Base-by-base conservation (phyloP, 495 filamentous ascomycete genomes). In the Penicillium diatomitis region DNA sequence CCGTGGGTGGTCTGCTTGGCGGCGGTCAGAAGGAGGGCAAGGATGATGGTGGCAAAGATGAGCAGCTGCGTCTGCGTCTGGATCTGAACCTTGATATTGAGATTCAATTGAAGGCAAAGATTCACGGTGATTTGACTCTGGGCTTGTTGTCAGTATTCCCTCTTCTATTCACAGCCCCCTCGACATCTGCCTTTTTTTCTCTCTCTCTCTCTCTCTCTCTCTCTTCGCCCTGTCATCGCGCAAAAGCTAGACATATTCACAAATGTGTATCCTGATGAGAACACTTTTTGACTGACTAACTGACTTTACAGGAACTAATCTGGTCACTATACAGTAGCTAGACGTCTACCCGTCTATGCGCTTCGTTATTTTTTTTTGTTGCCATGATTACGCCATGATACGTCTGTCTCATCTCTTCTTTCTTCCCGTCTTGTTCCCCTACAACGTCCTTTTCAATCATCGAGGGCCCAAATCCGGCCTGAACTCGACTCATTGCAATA, bases 81-180 rank as follows among this genome's bases (percentile, higher is more conserved):
- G 88, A 95, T 62, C 62, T 95, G 44, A 94, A 95, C 67, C 68
- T 96, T 41, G 90, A 96, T 62, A 80, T 95, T 54, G 86, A 94
- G 73, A 83, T 95, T 32, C 83, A 89, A 62, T 71, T 96, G 2
- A 94, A 94, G 79, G 90, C 90, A 12, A 86, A 87, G 70, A 92
- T 96, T 62, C 86, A 91, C 58, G 88, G 90, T 66, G 90, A 95
- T 73, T 70, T 95, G 58, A 92, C 87, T 36, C 62, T 96, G 45
- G 83, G 85, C 44, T 73, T 96, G 55, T 77, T 96, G 88, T 91
- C 73, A 71, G 86, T 84, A 56, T 52, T n/a, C 28, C 7, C 44
- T 11, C 44, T 3, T 30, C 40, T 40, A 11, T 11, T 39, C 47
- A 46, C 8, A 1, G 27, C 40, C 3, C 1, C 38, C 3, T 12